A percentile compares a stretch with the other conserved stretches of the same genome.
phyloP scores from a whole-genome alignment of 768 basidiomycete species.

The Russula olivacea region DNA sequence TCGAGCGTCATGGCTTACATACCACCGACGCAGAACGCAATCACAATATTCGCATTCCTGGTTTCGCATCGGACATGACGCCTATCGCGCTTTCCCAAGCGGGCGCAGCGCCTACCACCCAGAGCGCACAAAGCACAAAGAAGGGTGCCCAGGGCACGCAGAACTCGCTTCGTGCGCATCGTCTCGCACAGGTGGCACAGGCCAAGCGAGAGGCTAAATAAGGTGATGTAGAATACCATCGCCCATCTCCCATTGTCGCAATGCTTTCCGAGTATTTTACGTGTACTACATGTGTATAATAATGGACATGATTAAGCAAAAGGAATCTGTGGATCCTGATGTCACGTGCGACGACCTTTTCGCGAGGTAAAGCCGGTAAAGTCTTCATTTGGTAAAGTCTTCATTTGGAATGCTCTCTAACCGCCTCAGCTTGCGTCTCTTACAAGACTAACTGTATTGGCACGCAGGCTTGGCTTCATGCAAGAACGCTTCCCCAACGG shows the following conservation, averaged over 20 bases:
- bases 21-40: constrained; percentile 66
- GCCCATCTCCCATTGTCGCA: background rate
- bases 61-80: constrained; percentile 88
- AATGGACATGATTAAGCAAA: too few relatives aligned
- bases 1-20: background rate
- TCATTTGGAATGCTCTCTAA: too few relatives aligned
- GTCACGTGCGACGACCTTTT: too few relatives aligned
- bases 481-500: too few relatives aligned
- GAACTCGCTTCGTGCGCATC: constrained; percentile 64
- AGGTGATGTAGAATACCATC: constrained; percentile 48
- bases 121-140: constrained; percentile 46
- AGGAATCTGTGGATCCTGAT: constrained; percentile 33
- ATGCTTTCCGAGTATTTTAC: constrained; percentile 12
- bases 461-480: too few relatives aligned
- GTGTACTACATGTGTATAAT: constrained; percentile 18
- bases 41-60: constrained; percentile 93
- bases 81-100: constrained; percentile 75
- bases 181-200: constrained; percentile 73
- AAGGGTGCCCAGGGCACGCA: constrained; percentile 45
- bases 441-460: too few relatives aligned
- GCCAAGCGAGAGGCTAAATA: constrained; percentile 79
- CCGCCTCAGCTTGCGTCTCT: too few relatives aligned
- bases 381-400: too few relatives aligned
- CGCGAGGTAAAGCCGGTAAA: too few relatives aligned
- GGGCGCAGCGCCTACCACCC: constrained; percentile 45